Evolutionary conservation across 2,329 filamentous ascomycete genomes (phyloP).

Genomic region (Fusarium oxysporum): DNA sequence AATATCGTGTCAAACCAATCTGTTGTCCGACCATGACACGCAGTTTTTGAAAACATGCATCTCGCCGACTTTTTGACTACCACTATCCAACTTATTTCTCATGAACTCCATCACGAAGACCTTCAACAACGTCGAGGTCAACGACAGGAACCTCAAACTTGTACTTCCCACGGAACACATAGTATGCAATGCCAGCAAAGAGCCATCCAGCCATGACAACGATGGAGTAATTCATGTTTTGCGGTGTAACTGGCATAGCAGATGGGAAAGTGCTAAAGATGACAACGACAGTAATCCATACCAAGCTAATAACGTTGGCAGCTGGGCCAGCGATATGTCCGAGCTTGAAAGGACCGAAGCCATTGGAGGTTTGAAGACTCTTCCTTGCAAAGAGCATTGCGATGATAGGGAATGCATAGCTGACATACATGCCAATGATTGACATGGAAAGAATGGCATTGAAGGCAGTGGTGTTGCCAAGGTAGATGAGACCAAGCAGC

Average conservation of each 20-base stretch:
- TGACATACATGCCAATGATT: slow-evolving; percentile 57
- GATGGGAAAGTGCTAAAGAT: slow-evolving; percentile 60
- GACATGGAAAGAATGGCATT: slow-evolving; percentile 56
- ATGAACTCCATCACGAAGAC: background rate
- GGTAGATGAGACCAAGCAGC: slow-evolving; percentile 53
- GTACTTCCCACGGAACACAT: slow-evolving; percentile 35
- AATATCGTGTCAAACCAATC: background rate
- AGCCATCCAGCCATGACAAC: slow-evolving; percentile 57
- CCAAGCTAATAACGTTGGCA: slow-evolving; percentile 55
- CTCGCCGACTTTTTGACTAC: background rate
- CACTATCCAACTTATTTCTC: background rate
- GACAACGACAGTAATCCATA: slow-evolving; percentile 58
- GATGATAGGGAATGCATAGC: slow-evolving; percentile 55
- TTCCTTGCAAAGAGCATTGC: slow-evolving; percentile 54
- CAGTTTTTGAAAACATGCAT: accelerated
- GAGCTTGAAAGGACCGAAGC: slow-evolving; percentile 47
- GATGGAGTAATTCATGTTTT: slow-evolving; percentile 61
- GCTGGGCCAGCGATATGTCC: slow-evolving; percentile 48
- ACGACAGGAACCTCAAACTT: slow-evolving; percentile 43
- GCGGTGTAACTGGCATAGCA: slow-evolving; percentile 52
- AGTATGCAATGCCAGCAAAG: slow-evolving; percentile 51
- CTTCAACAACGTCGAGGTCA: background rate
- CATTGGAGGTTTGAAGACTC: slow-evolving; percentile 16
- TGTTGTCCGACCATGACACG: too few species aligned
- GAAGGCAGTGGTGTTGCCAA: slow-evolving; percentile 56